Conservation (phyloP, 2,329 filamentous ascomycete species). For the Tolypocladium amazonense region DNA sequence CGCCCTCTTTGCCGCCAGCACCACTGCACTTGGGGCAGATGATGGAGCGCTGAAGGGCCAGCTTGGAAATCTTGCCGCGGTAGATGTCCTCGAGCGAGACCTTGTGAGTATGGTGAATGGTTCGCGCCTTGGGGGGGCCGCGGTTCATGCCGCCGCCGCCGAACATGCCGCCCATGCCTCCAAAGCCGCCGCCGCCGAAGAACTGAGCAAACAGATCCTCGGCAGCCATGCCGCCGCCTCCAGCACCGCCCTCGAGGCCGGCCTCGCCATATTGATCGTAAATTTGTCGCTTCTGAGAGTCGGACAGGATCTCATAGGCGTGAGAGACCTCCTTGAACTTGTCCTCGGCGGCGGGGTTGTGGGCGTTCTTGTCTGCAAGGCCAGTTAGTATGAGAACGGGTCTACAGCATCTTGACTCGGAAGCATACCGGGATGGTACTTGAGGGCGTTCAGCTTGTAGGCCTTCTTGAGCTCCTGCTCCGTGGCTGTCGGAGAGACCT, state of each 20-base stretch:
- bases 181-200: slow-evolving; percentile 68
- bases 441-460: slow-evolving; percentile 74
- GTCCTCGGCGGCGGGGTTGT: slow-evolving; percentile 85
- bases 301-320: slow-evolving; percentile 90
- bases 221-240: slow-evolving; percentile 76
- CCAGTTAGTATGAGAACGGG: slow-evolving; percentile 4
- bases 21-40: slow-evolving; percentile 94
- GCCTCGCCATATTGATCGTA: slow-evolving; percentile 99
- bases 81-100: slow-evolving; percentile 97
- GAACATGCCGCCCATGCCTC: slow-evolving; percentile 62
- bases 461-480: slow-evolving; percentile 86
- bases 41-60: slow-evolving; percentile 93
- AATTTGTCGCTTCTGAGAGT: slow-evolving; percentile 78
- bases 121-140: slow-evolving; percentile 80
- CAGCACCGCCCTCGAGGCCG: slow-evolving; percentile 80
- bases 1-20: slow-evolving; percentile 90
- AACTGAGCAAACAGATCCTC: slow-evolving; percentile 97
- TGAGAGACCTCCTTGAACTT: slow-evolving; percentile 98
- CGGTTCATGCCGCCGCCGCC: slow-evolving; percentile 66
- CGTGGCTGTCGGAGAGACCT: slow-evolving; percentile 70
- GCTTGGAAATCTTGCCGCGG: slow-evolving; percentile 93
- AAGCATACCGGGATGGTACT: slow-evolving; percentile 71
- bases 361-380: slow-evolving; percentile 78
- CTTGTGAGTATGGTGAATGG: slow-evolving; percentile 97
- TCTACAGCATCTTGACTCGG: background rate